Evolutionary conservation across 306 rosid species (phyloP).

Genomic region (Cicer judaicum): DNA sequence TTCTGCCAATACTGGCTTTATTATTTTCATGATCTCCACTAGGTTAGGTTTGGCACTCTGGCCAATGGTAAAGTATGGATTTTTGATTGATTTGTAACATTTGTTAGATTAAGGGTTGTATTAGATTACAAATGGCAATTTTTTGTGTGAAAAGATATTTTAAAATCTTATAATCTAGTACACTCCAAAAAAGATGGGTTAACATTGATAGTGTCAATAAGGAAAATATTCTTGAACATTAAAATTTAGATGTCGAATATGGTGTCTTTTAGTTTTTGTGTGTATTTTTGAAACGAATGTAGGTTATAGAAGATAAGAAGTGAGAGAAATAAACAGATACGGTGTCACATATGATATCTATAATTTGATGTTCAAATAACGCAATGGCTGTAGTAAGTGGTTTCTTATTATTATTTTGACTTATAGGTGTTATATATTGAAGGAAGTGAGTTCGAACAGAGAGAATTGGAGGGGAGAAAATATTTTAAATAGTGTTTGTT

Average conservation of each 20-base stretch:
- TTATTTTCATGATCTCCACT: constrained; percentile 24
- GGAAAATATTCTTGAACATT: neutral
- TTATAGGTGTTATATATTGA: neutral
- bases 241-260: neutral
- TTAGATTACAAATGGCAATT: neutral
- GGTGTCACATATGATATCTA: neutral
- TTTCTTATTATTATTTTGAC: neutral
- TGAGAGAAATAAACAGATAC: neutral
- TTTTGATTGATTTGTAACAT: constrained; percentile 11
- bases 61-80: neutral
- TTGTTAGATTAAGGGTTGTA: neutral
- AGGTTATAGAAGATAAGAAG: neutral
- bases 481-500: too few relatives aligned
- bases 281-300: neutral
- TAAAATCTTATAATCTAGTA: neutral
- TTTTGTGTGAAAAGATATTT: neutral
- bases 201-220: neutral
- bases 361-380: neutral
- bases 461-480: neutral
- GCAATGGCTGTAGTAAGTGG: too few relatives aligned
- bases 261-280: neutral
- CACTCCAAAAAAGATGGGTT: neutral
- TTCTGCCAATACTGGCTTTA: neutral
- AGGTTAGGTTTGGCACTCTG: neutral
- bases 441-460: neutral